Evolutionary conservation across 176 grass and related monocot genomes (phyloP).

Genomic region (Avena eriantha): DNA sequence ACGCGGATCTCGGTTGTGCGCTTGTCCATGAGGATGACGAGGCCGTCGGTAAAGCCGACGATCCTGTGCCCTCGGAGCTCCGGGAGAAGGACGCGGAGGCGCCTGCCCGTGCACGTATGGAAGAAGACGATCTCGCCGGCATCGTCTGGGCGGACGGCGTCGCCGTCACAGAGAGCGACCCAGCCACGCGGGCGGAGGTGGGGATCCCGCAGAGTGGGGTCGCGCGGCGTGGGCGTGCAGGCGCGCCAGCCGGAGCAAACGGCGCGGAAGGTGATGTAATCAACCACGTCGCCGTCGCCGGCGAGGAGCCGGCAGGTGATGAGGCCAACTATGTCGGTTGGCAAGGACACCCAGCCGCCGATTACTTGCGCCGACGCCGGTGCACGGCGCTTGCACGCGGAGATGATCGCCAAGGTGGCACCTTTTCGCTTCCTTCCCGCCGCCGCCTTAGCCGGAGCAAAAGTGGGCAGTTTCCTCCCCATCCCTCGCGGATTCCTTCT

Average conservation of each 20-base stretch:
- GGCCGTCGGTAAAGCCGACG: not conserved
- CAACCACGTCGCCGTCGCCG: not conserved
- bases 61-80: not conserved
- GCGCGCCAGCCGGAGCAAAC: not conserved
- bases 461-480: not conserved
- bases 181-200: not conserved
- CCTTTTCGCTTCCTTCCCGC: not conserved
- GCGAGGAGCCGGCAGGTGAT: not conserved
- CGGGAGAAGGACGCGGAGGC: not conserved
- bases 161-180: slow-evolving; percentile 1
- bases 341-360: not conserved
- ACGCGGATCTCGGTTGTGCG: slow-evolving; percentile 11
- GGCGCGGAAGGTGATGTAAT: not conserved
- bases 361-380: not conserved
- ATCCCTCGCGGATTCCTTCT: not conserved
- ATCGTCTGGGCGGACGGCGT: not conserved
- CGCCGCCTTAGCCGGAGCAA: not conserved
- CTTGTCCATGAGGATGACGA: slow-evolving; percentile 17
- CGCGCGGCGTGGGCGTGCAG: not conserved
- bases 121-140: slow-evolving; percentile 9
- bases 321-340: slow-evolving; percentile 4
- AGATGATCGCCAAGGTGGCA: not conserved
- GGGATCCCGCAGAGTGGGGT: not conserved
- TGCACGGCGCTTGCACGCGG: not conserved
- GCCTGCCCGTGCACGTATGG: not conserved